These are phyloP conservation scores for Entrophospora sp. DNA, from an alignment of 192 early-diverging fungal genomes.

Conservation along the genomic window DNA sequence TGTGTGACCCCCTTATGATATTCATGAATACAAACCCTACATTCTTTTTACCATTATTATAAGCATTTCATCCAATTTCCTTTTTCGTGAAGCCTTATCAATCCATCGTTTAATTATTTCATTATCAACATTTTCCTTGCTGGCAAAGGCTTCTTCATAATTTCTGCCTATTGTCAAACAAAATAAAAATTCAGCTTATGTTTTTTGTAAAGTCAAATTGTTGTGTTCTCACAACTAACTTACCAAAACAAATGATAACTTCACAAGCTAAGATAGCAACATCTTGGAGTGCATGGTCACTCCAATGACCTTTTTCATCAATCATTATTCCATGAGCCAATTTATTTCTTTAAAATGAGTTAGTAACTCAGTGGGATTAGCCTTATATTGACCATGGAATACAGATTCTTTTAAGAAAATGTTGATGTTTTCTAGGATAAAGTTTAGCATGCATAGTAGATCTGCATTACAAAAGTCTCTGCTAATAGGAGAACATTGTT, in stretches of 20 bases:
- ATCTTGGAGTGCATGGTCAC: conserved; percentile 7
- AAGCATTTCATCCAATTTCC: neutral
- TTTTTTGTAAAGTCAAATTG: conserved; percentile 3
- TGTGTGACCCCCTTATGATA: no score
- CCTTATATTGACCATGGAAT: conserved; percentile 9
- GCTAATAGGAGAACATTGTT: conserved; percentile 8
- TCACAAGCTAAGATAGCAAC: conserved; percentile 10
- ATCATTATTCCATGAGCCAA: conserved; percentile 15
- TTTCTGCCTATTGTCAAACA: neutral
- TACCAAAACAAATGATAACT: conserved; percentile 11
- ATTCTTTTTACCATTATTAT: neutral
- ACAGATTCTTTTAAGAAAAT: neutral
- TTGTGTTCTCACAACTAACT: conserved; percentile 2
- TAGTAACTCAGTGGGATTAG: neutral
- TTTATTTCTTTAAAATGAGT: conserved; percentile 9
- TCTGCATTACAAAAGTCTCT: conserved; percentile 10
- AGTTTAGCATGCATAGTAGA: conserved; percentile 10
- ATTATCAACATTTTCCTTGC: conserved; percentile 6
- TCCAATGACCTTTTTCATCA: conserved; percentile 2
- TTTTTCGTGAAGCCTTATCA: neutral
- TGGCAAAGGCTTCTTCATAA: neutral
- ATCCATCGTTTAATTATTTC: neutral
- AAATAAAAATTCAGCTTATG: conserved; percentile 8
- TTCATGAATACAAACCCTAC: neutral
- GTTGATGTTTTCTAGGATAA: conserved; percentile 3